phyloP scores from a whole-genome alignment of 2,329 filamentous ascomycete species.

The Calonectria fujianensis region DNA sequence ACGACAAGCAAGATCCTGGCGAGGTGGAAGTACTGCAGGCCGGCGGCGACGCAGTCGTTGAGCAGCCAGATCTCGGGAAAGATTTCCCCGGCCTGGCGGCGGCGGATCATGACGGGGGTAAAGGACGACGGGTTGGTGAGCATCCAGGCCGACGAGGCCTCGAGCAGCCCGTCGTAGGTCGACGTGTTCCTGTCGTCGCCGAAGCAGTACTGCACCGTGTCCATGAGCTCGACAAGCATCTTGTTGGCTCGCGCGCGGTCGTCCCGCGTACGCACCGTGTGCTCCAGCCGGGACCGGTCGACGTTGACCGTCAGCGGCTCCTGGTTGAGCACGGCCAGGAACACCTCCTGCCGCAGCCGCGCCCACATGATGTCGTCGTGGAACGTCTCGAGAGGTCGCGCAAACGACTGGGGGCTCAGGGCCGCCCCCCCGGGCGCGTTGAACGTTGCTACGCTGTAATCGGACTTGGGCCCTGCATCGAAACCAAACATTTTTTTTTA shows the following conservation, averaged over 20 bases:
- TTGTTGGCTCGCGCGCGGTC: slow-evolving; percentile 48
- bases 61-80: slow-evolving; percentile 54
- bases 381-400: slow-evolving; percentile 29
- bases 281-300: slow-evolving; percentile 16
- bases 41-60: slow-evolving; percentile 50
- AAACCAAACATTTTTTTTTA: neutral
- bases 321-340: slow-evolving; percentile 48
- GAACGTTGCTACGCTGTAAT: slow-evolving; percentile 24
- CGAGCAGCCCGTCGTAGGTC: slow-evolving; percentile 47
- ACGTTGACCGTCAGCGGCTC: slow-evolving; percentile 35
- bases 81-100: slow-evolving; percentile 15
- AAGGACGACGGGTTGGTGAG: slow-evolving; percentile 52
- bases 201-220: slow-evolving; percentile 54
- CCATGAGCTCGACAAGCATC: slow-evolving; percentile 51
- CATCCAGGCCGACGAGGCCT: slow-evolving; percentile 51
- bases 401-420: slow-evolving; percentile 1
- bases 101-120: slow-evolving; percentile 48
- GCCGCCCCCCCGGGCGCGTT: neutral
- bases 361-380: slow-evolving; percentile 42
- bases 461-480: slow-evolving; percentile 16
- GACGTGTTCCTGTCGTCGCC: slow-evolving; percentile 44
- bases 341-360: slow-evolving; percentile 48
- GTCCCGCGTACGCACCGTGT: slow-evolving; percentile 37
- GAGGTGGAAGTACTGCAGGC: slow-evolving; percentile 55
- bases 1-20: slow-evolving; percentile 53